A percentile compares a stretch with the other conserved stretches of the same genome.
These are phyloP conservation scores for Ploettnerulaceae sp. DNA, from an alignment of 2,329 filamentous ascomycete genomes.

Conservation along the genomic window DNA sequence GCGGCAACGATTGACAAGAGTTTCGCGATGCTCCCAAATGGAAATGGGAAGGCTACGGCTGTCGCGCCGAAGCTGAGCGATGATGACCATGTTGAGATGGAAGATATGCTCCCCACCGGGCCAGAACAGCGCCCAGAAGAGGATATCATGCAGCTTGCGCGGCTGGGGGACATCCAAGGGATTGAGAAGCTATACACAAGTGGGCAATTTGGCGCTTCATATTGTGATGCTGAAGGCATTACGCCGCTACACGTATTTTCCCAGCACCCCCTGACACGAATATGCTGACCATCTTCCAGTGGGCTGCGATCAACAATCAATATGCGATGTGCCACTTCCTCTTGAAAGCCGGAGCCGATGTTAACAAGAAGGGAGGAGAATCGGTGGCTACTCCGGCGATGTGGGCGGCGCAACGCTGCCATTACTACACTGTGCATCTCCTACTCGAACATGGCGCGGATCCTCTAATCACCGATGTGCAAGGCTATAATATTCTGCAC, in stretches of 20 bases:
- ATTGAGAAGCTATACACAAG: conserved; percentile 89
- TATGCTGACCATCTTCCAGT: conserved; percentile 49
- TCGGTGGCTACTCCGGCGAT: conserved; percentile 90
- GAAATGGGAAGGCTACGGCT: conserved; percentile 48
- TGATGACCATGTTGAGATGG: conserved; percentile 34
- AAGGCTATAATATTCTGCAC: conserved; percentile 97
- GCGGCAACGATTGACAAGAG: conserved; percentile 22
- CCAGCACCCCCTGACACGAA: not conserved
- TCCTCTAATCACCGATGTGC: conserved; percentile 83
- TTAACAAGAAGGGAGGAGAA: conserved; percentile 94
- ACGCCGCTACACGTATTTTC: conserved; percentile 81
- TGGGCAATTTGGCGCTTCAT: conserved; percentile 75
- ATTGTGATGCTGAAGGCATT: conserved; percentile 86
- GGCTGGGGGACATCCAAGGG: conserved; percentile 76
- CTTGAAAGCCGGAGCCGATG: conserved; percentile 69
- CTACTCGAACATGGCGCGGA: conserved; percentile 89
- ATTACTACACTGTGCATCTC: conserved; percentile 94
- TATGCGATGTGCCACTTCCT: conserved; percentile 96
- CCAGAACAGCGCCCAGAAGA: conserved; percentile 44
- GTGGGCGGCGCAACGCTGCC: conserved; percentile 94
- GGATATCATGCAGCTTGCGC: conserved; percentile 93
- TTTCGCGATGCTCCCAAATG: conserved; percentile 42
- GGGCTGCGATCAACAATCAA: conserved; percentile 98
- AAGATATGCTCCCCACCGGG: conserved; percentile 28
- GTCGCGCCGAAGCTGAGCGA: conserved; percentile 51